Percentiles rank a stretch among this genome's conserved stretches.
phyloP scores from a whole-genome alignment of 331 rosid genomes.

The Acacia concinna region DNA sequence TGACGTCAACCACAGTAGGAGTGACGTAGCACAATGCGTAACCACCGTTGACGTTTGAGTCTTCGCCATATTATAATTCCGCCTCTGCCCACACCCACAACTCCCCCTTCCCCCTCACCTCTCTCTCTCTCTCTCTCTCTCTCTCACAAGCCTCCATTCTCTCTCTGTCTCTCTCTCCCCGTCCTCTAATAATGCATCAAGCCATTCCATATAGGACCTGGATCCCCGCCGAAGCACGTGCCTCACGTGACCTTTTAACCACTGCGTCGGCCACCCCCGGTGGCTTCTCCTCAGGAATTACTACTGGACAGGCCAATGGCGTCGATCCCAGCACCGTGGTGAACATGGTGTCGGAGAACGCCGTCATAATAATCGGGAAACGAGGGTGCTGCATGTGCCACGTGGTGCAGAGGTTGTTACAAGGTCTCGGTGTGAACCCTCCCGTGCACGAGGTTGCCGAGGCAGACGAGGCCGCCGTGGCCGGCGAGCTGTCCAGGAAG shows the following conservation, averaged over 20 bases:
- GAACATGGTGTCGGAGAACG: constrained; percentile 61
- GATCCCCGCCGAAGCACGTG: constrained; percentile 27
- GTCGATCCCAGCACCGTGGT: constrained; percentile 25
- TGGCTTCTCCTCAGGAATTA: not conserved
- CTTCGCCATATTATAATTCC: constrained; percentile 26
- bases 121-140: not conserved
- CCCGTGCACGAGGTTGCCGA: constrained; percentile 67
- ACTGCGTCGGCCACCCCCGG: not conserved
- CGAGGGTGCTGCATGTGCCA: constrained; percentile 93
- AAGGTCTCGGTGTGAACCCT: constrained; percentile 88
- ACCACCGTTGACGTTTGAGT: constrained; percentile 67
- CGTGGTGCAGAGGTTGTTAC: constrained; percentile 64
- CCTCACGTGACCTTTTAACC: constrained; percentile 19
- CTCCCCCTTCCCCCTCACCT: not conserved
- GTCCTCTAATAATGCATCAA: constrained; percentile 52
- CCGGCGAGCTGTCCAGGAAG: constrained; percentile 34
- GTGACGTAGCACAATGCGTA: constrained; percentile 60
- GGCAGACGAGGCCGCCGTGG: constrained; percentile 46
- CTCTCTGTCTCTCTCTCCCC: constrained; percentile 1
- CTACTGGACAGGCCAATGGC: not conserved
- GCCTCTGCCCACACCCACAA: constrained; percentile 22
- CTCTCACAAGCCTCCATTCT: not conserved
- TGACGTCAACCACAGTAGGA: constrained; percentile 47
- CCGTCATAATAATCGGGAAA: constrained; percentile 67
- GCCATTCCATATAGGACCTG: constrained; percentile 65